Conservation (phyloP, 352 stramenopile genomes). For the Phytophthora rubi region DNA sequence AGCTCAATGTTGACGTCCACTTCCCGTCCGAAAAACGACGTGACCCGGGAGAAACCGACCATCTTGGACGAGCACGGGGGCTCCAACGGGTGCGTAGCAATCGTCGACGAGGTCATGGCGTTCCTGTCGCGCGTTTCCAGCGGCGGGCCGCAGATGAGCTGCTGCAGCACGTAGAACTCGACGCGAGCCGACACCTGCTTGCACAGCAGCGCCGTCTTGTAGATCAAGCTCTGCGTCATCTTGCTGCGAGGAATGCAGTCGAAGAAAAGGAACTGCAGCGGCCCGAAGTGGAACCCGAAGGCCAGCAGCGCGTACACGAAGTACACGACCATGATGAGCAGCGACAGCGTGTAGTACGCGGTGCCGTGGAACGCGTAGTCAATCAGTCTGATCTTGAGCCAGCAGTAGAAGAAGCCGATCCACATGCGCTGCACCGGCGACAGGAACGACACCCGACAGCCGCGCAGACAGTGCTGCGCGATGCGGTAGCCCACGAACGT, state of each 20-base stretch:
- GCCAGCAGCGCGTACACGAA: slow-evolving; percentile 69
- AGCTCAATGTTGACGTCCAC: slow-evolving; percentile 63
- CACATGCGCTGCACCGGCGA: slow-evolving; percentile 65
- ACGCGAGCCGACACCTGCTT: slow-evolving; percentile 47
- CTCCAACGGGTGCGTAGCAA: slow-evolving; percentile 33
- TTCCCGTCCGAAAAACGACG: slow-evolving; percentile 61
- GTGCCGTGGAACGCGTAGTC: slow-evolving; percentile 84
- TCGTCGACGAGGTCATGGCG: slow-evolving; percentile 40
- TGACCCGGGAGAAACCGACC: slow-evolving; percentile 47
- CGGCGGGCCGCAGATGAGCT: slow-evolving; percentile 51
- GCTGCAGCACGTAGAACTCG: slow-evolving; percentile 66
- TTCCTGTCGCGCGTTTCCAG: slow-evolving; percentile 41
- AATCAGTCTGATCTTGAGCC: slow-evolving; percentile 82
- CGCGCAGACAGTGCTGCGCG: slow-evolving; percentile 76
- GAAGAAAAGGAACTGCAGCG: slow-evolving; percentile 82
- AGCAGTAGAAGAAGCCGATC: slow-evolving; percentile 78
- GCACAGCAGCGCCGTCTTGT: slow-evolving; percentile 45
- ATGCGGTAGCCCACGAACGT: slow-evolving; percentile 86
- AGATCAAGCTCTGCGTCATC: slow-evolving; percentile 60
- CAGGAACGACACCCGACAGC: slow-evolving; percentile 70
- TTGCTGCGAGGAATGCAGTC: slow-evolving; percentile 67
- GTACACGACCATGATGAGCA: slow-evolving; percentile 72
- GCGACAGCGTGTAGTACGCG: slow-evolving; percentile 67
- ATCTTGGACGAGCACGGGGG: slow-evolving; percentile 6
- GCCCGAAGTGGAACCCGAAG: slow-evolving; percentile 81